Base-by-base conservation (phyloP, 1,284 basidiomycete species). In the Golubevia sp. region DNA sequence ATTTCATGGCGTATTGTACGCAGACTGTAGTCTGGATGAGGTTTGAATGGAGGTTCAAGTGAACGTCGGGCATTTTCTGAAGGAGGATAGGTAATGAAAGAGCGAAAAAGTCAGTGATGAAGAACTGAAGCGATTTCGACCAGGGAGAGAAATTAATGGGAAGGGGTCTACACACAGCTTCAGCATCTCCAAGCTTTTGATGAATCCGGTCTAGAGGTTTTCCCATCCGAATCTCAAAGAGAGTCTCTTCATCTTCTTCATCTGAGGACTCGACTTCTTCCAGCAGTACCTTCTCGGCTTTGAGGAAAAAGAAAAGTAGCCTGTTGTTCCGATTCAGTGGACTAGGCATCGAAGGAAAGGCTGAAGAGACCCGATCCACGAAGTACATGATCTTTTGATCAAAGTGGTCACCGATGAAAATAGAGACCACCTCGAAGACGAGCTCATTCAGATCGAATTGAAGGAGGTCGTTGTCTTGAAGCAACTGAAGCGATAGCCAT, bases 331-430 rank as follows among this genome's bases (percentile, higher is more conserved):
- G 38, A 44, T 44, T 44, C 13, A 44, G 38, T 44, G 38, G 38
- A 44, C 38, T 44, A 13, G 38, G 38, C 38, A 44, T 44, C 38
- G 38, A 13, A 13, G 38, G 38, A 44, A 44, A 44, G 38, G 11
- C 38, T 44, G 38, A 44, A 18, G 38, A 13, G 38, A 44, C 13
- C 13, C 11, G 11, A 18, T 44, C 38, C 11, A 44, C 38, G 56
- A 63, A 2, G 64, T 55, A 6, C 67, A 63, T 59, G 54, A 60
- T 18, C 64, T 73, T 2, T 62, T 67, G 5, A 52, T 66, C 54
- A 13, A 61, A 30, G 67, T 73, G 11, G 68, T 73, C 34, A 65
- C 68, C 54, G 5, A 67, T 2, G 70, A 73, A 26, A 67, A 69
- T 50, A 66, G 65, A 11, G 68, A 65, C 38, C 58, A 55, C 2